Evolutionary conservation across 768 basidiomycete genomes (phyloP), one percentile per base, ranked within the genome.

Genomic region (Amanita pallidorosea): DNA sequence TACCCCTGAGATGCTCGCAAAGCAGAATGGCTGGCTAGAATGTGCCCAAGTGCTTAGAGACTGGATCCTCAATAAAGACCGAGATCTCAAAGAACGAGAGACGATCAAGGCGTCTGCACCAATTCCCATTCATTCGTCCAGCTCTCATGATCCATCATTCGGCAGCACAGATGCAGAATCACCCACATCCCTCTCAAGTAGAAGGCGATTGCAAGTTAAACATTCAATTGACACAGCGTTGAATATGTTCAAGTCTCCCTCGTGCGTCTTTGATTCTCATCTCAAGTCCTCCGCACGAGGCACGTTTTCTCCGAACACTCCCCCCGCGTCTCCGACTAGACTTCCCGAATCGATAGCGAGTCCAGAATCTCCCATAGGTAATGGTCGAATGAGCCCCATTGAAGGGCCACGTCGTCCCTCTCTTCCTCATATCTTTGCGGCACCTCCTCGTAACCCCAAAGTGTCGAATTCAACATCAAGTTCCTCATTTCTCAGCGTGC

Each of bases 1-100:
- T 54, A 94, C 88, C 1, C 87, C 95, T 18, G 88, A 90, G 61
- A 76, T 75, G 58, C 76, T 96, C 41, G 93, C 94, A 7, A 75
- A 79, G 38, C 78, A 85, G 58, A 81, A 88, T 58, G 87, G 88
- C 1, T 87, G 84, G 77, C 65, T 81, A 1, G 83, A 87, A 52
- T 86, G 87, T 56, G 89, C 88, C 1, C 75, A 82, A 5, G 67
- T 85, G 4, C 69, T 97, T 18, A 73, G 72, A n/a, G 70, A 81
- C 2, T 89, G 86, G 77, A 63, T 75, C 11, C 61, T 71, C 6
- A 77, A 82, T 61, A 79, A 80, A 63, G 81, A 83, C 55, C 70
- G 70, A 46, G 78, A 85, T 65, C 67, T 81, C 11, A 67, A 74
- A 47, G 81, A 82, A 56, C 70, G 80, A 40, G 70, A 72, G 53